phyloP scores from a whole-genome alignment of 2,329 filamentous ascomycete species.

The Hymenoscyphus salicellus region DNA sequence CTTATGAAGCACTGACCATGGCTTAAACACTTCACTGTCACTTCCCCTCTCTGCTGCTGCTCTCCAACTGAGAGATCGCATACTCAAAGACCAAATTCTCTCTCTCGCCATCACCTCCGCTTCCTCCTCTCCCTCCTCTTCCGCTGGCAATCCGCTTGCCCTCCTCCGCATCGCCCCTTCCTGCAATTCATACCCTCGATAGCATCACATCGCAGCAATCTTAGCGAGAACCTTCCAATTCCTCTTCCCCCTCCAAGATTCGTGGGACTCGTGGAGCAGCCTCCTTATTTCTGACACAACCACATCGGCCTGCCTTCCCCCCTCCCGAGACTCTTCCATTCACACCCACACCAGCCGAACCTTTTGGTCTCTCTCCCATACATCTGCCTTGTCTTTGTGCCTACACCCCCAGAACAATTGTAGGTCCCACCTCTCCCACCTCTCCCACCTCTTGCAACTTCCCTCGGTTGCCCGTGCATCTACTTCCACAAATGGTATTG shows the following conservation, averaged over 20 bases:
- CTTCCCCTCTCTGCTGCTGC: background rate
- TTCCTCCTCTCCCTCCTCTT: background rate
- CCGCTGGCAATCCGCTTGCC: background rate
- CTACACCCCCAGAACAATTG: background rate
- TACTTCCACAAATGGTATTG: background rate
- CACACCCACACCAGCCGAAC: background rate
- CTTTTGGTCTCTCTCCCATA: background rate
- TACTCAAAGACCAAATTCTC: background rate
- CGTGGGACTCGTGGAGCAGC: background rate
- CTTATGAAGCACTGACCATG: background rate
- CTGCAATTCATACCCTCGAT: background rate
- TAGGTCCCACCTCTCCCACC: background rate
- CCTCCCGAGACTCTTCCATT: background rate
- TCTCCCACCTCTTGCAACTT: background rate
- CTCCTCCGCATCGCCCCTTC: background rate
- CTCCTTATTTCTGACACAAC: background rate
- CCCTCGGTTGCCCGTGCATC: constrained; percentile 1
- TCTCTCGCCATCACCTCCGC: background rate
- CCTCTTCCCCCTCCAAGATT: background rate
- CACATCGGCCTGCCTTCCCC: background rate
- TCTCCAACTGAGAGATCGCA: background rate
- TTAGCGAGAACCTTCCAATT: background rate
- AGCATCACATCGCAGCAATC: background rate
- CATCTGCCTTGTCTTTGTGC: background rate
- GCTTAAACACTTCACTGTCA: background rate